A percentile compares a stretch with the other conserved stretches of the same genome.
These are phyloP conservation scores for Euphorbia schlechtendalii DNA, from an alignment of 441 rosid species.

Conservation along the genomic window DNA sequence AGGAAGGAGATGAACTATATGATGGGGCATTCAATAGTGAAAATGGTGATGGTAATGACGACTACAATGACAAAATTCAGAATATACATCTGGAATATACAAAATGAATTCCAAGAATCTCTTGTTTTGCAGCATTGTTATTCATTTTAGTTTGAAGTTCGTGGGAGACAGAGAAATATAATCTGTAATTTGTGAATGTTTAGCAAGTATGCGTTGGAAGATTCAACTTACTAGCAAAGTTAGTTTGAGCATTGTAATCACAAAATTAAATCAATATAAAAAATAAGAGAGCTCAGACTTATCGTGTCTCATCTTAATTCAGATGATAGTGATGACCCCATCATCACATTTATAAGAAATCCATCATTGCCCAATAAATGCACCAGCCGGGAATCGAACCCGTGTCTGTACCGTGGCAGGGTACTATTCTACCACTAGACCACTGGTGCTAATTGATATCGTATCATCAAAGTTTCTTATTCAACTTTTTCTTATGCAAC, in stretches of 20 bases:
- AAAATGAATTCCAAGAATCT: too few relatives aligned
- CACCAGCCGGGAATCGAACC: slow-evolving; percentile 88
- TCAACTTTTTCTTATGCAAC: neutral
- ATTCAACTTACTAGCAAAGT: too few relatives aligned
- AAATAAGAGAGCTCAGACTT: too few relatives aligned
- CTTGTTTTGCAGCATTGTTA: neutral
- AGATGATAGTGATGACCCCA: too few relatives aligned
- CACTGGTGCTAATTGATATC: slow-evolving; percentile 47
- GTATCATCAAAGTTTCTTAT: neutral
- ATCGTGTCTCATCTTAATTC: too few relatives aligned
- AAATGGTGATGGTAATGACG: slow-evolving; percentile 31
- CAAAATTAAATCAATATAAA: too few relatives aligned
- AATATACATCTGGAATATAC: too few relatives aligned
- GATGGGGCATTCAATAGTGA: slow-evolving; percentile 32
- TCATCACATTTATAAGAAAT: too few relatives aligned
- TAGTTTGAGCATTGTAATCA: too few relatives aligned
- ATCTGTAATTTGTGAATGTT: neutral
- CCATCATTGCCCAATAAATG: slow-evolving; percentile 14
- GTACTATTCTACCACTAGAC: slow-evolving; percentile 83
- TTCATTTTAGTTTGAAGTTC: neutral
- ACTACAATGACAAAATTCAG: too few relatives aligned
- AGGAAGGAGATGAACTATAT: too few relatives aligned
- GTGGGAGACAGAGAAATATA: neutral
- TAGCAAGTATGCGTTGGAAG: too few relatives aligned
- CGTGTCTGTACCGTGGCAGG: slow-evolving; percentile 79